A percentile compares a stretch with the other conserved stretches of the same genome.
Evolutionary conservation across 2,329 filamentous ascomycete species (phyloP).

Genomic region (Daldinia sp.): DNA sequence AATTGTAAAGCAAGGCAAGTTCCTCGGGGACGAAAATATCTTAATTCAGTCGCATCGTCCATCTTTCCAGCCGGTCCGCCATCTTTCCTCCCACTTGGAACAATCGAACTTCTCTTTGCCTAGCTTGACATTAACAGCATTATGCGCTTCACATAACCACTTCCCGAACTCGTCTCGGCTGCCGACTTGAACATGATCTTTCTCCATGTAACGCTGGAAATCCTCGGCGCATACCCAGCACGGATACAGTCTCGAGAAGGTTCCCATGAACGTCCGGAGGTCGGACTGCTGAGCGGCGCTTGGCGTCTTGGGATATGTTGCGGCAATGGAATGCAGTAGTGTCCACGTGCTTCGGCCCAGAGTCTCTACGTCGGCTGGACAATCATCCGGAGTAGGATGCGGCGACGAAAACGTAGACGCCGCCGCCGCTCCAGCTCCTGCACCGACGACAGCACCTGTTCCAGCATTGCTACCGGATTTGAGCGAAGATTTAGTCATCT

Average conservation of each 20-base stretch:
- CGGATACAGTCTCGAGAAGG: slow-evolving; percentile 90
- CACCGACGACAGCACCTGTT: slow-evolving; percentile 50
- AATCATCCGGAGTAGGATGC: slow-evolving; percentile 69
- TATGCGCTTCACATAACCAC: slow-evolving; percentile 89
- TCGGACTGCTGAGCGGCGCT: slow-evolving; percentile 77
- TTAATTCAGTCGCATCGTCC: slow-evolving; percentile 65
- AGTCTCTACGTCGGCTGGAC: slow-evolving; percentile 88
- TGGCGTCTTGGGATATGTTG: slow-evolving; percentile 81
- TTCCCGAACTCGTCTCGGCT: slow-evolving; percentile 78
- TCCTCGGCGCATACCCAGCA: slow-evolving; percentile 97
- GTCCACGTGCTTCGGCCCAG: slow-evolving; percentile 94
- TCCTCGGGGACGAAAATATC: neutral
- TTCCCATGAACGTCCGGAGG: slow-evolving; percentile 79
- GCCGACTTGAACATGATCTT: slow-evolving; percentile 72
- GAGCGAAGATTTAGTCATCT: slow-evolving; percentile 61
- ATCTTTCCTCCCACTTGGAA: slow-evolving; percentile 89
- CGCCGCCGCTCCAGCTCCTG: slow-evolving; percentile 51
- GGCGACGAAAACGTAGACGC: slow-evolving; percentile 39
- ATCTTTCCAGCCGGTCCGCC: slow-evolving; percentile 89
- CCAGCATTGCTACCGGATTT: slow-evolving; percentile 54
- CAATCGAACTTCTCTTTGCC: slow-evolving; percentile 95
- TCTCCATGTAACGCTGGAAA: slow-evolving; percentile 83
- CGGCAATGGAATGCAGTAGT: slow-evolving; percentile 90
- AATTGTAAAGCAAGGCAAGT: neutral
- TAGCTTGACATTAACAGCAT: slow-evolving; percentile 88